phyloP scores from a whole-genome alignment of 345 rosid genomes.

The Isatis tinctoria region DNA sequence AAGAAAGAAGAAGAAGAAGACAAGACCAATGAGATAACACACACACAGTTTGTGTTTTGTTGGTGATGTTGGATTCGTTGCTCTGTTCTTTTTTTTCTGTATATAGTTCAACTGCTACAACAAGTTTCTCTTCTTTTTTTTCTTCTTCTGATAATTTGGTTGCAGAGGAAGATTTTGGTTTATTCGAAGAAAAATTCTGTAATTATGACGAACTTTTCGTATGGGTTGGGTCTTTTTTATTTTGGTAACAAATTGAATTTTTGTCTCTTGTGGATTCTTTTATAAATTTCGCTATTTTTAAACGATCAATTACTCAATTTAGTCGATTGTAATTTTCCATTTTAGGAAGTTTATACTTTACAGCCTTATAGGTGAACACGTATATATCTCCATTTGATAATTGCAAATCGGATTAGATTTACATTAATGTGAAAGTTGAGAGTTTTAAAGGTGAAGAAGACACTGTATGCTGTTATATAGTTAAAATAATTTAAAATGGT shows the following conservation, averaged over 20 bases:
- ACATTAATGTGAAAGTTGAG: neutral
- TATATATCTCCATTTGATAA: constrained; percentile 8
- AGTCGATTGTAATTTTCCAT: constrained; percentile 1
- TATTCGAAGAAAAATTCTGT: neutral
- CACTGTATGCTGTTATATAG: neutral
- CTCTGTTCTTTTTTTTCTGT: constrained; percentile 26
- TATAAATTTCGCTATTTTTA: neutral
- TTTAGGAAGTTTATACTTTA: constrained; percentile 8
- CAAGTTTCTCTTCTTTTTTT: constrained; percentile 15
- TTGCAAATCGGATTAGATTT: neutral
- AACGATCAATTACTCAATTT: neutral
- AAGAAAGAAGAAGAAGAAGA: neutral
- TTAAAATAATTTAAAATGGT: neutral
- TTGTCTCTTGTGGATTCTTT: neutral
- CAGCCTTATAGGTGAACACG: neutral
- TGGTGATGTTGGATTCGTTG: constrained; percentile 37
- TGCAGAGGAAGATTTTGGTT: constrained; percentile 15
- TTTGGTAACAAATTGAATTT: neutral
- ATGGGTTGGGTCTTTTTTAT: neutral
- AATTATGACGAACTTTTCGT: neutral
- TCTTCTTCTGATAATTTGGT: neutral
- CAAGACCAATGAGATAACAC: constrained; percentile 16
- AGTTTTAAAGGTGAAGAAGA: neutral
- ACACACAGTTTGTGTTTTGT: constrained; percentile 32
- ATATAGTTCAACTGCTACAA: constrained; percentile 58